Evolutionary conservation across 2,329 filamentous ascomycete species (phyloP).

Genomic region (Claviceps sp.): DNA sequence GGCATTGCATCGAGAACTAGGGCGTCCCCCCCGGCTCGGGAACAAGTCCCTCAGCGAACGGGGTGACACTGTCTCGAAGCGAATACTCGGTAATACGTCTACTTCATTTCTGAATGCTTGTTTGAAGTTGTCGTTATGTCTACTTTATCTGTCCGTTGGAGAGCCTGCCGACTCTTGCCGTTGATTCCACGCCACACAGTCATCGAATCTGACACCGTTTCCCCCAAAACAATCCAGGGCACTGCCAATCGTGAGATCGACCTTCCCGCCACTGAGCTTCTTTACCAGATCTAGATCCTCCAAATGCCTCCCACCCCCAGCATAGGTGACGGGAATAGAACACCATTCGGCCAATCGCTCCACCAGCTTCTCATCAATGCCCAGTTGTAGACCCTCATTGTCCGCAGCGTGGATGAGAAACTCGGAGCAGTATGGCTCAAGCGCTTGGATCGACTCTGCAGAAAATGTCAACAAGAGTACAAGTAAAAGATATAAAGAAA

Average conservation of each 20-base stretch:
- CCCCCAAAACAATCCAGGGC: slow-evolving; percentile 94
- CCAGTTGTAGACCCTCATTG: slow-evolving; percentile 84
- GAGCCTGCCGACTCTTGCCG: slow-evolving; percentile 17
- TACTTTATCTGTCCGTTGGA: neutral
- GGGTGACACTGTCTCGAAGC: neutral
- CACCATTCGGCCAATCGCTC: slow-evolving; percentile 70
- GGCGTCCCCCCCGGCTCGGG: neutral
- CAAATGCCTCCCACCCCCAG: slow-evolving; percentile 76
- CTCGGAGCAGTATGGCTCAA: slow-evolving; percentile 89
- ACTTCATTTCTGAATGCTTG: no score
- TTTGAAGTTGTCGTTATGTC: no score
- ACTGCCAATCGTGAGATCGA: slow-evolving; percentile 93
- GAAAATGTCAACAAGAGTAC: neutral
- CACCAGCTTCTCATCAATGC: slow-evolving; percentile 80
- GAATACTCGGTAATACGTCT: neutral
- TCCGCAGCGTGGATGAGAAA: slow-evolving; percentile 96
- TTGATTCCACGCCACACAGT: slow-evolving; percentile 80
- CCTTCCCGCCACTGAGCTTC: slow-evolving; percentile 60
- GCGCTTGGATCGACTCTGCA: slow-evolving; percentile 63
- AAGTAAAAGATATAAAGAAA: neutral
- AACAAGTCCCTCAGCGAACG: slow-evolving; percentile 4
- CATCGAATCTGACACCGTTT: slow-evolving; percentile 69
- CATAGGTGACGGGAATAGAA: slow-evolving; percentile 86
- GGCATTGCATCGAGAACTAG: neutral
- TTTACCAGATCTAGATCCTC: slow-evolving; percentile 75